phyloP scores from a whole-genome alignment of 306 rosid species.

The Betula pendula region DNA sequence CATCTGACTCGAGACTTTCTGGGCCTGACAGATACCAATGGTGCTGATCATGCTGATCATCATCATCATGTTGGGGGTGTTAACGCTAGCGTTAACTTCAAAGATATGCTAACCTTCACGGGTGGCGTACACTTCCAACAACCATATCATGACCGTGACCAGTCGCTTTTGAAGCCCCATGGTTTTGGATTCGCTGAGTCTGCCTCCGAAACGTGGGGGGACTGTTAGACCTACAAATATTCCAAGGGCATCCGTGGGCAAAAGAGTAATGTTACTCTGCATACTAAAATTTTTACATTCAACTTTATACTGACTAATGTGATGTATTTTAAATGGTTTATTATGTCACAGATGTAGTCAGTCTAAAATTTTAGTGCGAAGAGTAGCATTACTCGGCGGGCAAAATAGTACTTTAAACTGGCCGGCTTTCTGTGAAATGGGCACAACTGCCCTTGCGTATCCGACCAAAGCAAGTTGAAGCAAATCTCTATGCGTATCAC shows the following conservation, averaged over 20 bases:
- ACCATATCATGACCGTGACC: slow-evolving; percentile 25
- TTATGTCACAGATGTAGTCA: too few species aligned
- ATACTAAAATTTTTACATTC: too few species aligned
- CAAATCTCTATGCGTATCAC: neutral
- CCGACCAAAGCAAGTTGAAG: neutral
- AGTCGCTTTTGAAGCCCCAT: slow-evolving; percentile 35
- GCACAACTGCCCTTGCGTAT: too few species aligned
- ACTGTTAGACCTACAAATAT: too few species aligned
- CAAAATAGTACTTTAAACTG: too few species aligned
- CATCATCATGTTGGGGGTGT: slow-evolving; percentile 15
- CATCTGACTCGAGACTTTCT: slow-evolving; percentile 82
- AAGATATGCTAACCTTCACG: slow-evolving; percentile 66
- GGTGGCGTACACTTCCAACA: slow-evolving; percentile 45
- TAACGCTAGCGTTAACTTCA: slow-evolving; percentile 46
- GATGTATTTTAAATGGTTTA: too few species aligned
- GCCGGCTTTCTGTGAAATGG: too few species aligned
- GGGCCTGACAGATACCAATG: slow-evolving; percentile 53
- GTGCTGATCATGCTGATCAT: slow-evolving; percentile 7
- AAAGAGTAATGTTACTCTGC: too few species aligned
- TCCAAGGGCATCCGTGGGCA: too few species aligned
- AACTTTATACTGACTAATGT: too few species aligned
- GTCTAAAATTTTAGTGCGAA: too few species aligned
- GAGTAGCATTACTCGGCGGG: too few species aligned
- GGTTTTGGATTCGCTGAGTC: slow-evolving; percentile 63
- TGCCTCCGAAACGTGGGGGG: slow-evolving; percentile 64